These are phyloP conservation scores for Eucalyptus pumila DNA, from an alignment of 345 rosid species.

Conservation along the genomic window DNA sequence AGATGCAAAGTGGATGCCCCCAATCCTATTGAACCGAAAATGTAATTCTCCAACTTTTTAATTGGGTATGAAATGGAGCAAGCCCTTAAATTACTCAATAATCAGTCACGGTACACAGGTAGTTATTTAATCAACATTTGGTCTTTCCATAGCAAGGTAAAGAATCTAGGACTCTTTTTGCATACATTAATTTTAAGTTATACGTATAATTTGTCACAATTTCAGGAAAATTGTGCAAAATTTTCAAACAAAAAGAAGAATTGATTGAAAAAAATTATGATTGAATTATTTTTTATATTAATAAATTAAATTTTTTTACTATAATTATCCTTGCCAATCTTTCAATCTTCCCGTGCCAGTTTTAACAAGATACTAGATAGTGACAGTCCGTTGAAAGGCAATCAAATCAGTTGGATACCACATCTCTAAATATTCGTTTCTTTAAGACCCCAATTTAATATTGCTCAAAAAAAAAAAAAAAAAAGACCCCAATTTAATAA, in stretches of 20 bases:
- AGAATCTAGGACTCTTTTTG: rapidly evolving
- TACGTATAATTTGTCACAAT: background rate
- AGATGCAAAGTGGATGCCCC: background rate
- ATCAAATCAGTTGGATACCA: background rate
- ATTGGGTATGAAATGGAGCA: background rate
- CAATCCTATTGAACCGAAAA: rapidly evolving
- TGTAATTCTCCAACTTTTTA: background rate
- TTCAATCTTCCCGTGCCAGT: background rate
- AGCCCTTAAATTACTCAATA: background rate
- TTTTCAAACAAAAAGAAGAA: background rate
- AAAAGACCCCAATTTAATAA: background rate
- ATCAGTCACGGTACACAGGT: background rate
- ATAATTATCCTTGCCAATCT: background rate
- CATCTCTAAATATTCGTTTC: background rate
- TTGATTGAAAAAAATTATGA: background rate
- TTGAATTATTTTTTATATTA: rapidly evolving
- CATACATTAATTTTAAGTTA: background rate
- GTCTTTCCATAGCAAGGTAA: background rate
- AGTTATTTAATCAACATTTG: background rate
- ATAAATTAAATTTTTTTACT: rapidly evolving
- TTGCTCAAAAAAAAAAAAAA: too few relatives aligned
- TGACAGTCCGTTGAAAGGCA: background rate
- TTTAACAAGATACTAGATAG: background rate
- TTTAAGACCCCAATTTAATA: background rate
- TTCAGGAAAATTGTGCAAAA: background rate